phyloP scores from a whole-genome alignment of 768 basidiomycete species.

The Collybia sp. region DNA sequence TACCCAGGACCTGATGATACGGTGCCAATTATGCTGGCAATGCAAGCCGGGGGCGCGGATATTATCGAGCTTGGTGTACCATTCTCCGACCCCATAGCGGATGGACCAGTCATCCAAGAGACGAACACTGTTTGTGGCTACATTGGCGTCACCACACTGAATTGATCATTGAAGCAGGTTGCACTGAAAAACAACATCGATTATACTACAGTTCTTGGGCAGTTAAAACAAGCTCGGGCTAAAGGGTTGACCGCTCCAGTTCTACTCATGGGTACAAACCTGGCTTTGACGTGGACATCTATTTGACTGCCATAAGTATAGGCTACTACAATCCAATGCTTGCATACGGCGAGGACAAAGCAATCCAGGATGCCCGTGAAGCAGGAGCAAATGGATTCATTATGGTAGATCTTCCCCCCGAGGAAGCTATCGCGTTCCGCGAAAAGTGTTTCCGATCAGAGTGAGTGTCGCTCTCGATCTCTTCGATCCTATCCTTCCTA shows the following conservation, averaged over 20 bases:
- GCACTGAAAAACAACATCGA: constrained; percentile 80
- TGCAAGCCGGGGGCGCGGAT: constrained; percentile 92
- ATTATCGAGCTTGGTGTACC: constrained; percentile 95
- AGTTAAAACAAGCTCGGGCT: constrained; percentile 73
- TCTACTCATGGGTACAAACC: constrained; percentile 78
- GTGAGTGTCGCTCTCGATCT: constrained; percentile 41
- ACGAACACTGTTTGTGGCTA: constrained; percentile 74
- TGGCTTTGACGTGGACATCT: constrained; percentile 1
- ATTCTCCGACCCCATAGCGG: constrained; percentile 95
- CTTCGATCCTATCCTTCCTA: constrained; percentile 1
- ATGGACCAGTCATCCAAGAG: constrained; percentile 91
- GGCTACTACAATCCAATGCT: constrained; percentile 98
- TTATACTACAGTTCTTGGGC: constrained; percentile 68
- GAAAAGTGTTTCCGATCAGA: constrained; percentile 76
- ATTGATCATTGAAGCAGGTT: constrained; percentile 43
- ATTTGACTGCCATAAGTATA: constrained; percentile 24
- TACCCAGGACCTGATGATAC: constrained; percentile 80
- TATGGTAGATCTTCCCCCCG: constrained; percentile 95
- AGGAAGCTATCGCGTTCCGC: constrained; percentile 90
- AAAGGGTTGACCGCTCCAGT: constrained; percentile 83
- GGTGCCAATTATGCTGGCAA: constrained; percentile 82
- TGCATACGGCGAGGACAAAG: constrained; percentile 92
- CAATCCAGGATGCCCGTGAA: constrained; percentile 82
- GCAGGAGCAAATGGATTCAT: constrained; percentile 98
- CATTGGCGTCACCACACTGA: neutral